phyloP scores from a whole-genome alignment of 2,329 filamentous ascomycete species.

The Xylariales sp. region DNA sequence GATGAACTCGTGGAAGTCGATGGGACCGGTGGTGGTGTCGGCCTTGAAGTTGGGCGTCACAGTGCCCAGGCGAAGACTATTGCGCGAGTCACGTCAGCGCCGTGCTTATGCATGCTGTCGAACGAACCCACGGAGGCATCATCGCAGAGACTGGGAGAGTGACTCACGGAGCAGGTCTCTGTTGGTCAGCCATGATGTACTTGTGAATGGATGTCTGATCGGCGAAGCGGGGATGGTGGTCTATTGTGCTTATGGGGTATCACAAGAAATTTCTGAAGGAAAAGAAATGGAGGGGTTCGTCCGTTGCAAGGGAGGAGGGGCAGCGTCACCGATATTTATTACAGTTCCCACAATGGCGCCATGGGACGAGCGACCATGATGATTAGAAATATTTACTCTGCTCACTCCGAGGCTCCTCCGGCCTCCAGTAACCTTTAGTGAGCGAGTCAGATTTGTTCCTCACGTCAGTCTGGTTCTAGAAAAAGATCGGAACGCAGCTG shows the following conservation, averaged over 20 bases:
- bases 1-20: constrained; percentile 80
- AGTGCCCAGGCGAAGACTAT: constrained; percentile 59
- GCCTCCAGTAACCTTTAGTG: no score
- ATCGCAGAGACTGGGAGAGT: background rate
- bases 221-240: background rate
- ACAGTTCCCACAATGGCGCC: no score
- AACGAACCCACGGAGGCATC: background rate
- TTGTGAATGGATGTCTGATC: constrained; percentile 6
- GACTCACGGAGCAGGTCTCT: constrained; percentile 26
- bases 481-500: background rate
- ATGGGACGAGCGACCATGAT: no score
- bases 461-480: no score
- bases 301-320: no score
- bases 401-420: no score
- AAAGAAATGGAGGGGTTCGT: no score
- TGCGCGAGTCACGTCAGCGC: background rate
- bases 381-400: no score
- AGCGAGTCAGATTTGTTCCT: constrained; percentile 3
- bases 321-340: no score
- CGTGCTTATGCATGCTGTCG: background rate
- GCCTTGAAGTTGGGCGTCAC: constrained; percentile 78
- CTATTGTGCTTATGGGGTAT: no score
- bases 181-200: constrained; percentile 21
- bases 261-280: no score
- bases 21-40: constrained; percentile 71